Evolutionary conservation across 129 eudicot species (phyloP), one percentile per base, ranked within the genome.

Genomic region (Flaveria brownii): DNA sequence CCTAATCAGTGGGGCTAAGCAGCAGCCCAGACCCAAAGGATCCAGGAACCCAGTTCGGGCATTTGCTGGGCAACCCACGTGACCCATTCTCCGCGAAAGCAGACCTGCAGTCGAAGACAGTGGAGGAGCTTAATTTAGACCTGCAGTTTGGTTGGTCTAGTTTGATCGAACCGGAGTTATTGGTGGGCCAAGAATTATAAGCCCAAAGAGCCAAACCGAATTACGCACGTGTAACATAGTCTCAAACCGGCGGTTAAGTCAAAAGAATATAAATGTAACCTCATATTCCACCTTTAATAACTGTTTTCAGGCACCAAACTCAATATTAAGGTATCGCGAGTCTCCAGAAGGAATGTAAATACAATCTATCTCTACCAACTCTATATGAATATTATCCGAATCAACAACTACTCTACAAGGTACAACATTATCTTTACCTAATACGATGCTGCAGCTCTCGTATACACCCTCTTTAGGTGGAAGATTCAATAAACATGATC

Each of bases 391-490:
- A 79, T 78, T 71, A 5, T 74, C 71, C 16, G 82, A 62, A 83
- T 89, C 99, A 62, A 94, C 79, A 5, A 62, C 69, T 49, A 91
- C 94, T 83, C 86, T 85, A 88, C 99, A 94, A 20, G 88, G 90
- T 76, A 82, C 76, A 82, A 71, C 61, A 76, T 67, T 74, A 45
- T 80, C 85, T 18, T 80, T 86, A 67, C 72, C 82, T 72, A 78
- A 64, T 26, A 85, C 47, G 28, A 94, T 78, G 33, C 69, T 77
- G 73, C 99, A 94, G 69, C 86, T 86, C 30, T 83, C 77, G 56
- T 94, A 94, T 2, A 57, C 55, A 15, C 99, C 99, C 69, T 91
- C 99, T 82, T 83, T 91, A 26, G 99, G 99, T 52, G 99, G 90
- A 69, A 94, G 93, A 80, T 94, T 94, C 66, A 94, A 80, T 80